phyloP scores from a whole-genome alignment of 257 asterid species.

The Verbena officinalis region DNA sequence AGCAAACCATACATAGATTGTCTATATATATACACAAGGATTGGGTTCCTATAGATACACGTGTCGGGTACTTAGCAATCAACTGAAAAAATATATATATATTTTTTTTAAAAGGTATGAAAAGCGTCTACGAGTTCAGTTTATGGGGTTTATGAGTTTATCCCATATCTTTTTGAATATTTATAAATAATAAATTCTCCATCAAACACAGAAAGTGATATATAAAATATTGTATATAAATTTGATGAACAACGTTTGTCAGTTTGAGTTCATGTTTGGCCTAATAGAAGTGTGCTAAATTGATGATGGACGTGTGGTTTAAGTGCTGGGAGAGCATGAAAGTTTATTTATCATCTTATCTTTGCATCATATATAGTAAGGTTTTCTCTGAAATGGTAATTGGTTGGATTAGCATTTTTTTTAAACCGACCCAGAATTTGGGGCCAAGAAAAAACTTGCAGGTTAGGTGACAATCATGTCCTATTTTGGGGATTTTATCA shows the following conservation, averaged over 20 bases:
- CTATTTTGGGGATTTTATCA: not conserved
- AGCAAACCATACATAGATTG: slow-evolving; percentile 40
- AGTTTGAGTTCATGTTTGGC: not conserved
- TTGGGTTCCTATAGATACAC: slow-evolving; percentile 30
- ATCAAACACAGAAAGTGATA: not conserved
- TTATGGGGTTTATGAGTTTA: not conserved
- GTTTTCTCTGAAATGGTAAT: slow-evolving; percentile 20
- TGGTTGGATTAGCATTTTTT: slow-evolving; percentile 42
- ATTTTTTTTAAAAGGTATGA: not conserved
- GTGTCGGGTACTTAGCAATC: slow-evolving; percentile 42
- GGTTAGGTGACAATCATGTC: slow-evolving; percentile 22
- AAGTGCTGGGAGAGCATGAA: not conserved
- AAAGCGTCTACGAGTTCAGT: slow-evolving; percentile 24
- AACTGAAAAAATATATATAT: not conserved
- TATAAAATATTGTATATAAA: slow-evolving; percentile 1
- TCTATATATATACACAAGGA: slow-evolving; percentile 50
- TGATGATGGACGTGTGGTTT: slow-evolving; percentile 34
- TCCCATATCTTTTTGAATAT: slow-evolving; percentile 11
- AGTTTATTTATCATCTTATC: slow-evolving; percentile 21
- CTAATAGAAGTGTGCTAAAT: not conserved
- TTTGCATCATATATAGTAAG: not conserved
- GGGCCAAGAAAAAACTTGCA: slow-evolving; percentile 42
- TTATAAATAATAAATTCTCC: too few species aligned
- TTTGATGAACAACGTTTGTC: slow-evolving; percentile 11
- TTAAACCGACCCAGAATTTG: slow-evolving; percentile 49